Percentiles rank a stretch among this genome's conserved stretches.
phyloP scores from a whole-genome alignment of 2,329 filamentous ascomycete genomes.

The Chalaropsis thielavioides region DNA sequence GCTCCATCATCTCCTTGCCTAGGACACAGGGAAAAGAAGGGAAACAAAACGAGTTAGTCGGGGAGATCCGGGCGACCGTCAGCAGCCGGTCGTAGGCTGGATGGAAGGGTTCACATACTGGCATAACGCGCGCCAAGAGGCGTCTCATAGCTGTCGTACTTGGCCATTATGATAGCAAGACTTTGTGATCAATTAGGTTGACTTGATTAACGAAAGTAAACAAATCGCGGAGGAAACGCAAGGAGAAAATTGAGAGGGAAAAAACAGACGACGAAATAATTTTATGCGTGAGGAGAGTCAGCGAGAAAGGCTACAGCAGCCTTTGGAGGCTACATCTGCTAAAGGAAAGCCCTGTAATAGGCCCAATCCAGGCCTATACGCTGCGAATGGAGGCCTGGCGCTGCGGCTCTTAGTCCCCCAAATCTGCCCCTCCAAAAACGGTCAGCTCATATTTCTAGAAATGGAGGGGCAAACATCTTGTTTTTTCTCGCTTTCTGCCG shows the following conservation, averaged over 20 bases:
- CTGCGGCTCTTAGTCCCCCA: too few species aligned
- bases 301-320: background rate
- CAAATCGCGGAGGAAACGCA: background rate
- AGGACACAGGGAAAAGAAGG: background rate
- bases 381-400: too few species aligned
- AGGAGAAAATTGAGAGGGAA: background rate
- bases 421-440: too few species aligned
- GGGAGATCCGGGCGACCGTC: slow-evolving; percentile 5
- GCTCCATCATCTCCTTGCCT: slow-evolving; percentile 52
- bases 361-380: background rate
- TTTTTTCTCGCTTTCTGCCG: background rate
- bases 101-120: slow-evolving; percentile 26
- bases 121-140: slow-evolving; percentile 59
- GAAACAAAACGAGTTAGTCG: background rate
- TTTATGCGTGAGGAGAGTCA: background rate
- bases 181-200: background rate
- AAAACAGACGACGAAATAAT: slow-evolving; percentile 6
- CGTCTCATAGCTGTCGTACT: slow-evolving; percentile 40
- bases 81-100: background rate
- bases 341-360: background rate
- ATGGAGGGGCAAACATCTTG: slow-evolving; percentile 1
- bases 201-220: slow-evolving; percentile 4
- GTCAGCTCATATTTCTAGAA: background rate
- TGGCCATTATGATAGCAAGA: slow-evolving; percentile 15
- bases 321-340: background rate